A percentile compares a stretch with the other conserved stretches of the same genome.
phyloP scores from a whole-genome alignment of 2,329 filamentous ascomycete genomes.

The Incumbomyces lentus region DNA sequence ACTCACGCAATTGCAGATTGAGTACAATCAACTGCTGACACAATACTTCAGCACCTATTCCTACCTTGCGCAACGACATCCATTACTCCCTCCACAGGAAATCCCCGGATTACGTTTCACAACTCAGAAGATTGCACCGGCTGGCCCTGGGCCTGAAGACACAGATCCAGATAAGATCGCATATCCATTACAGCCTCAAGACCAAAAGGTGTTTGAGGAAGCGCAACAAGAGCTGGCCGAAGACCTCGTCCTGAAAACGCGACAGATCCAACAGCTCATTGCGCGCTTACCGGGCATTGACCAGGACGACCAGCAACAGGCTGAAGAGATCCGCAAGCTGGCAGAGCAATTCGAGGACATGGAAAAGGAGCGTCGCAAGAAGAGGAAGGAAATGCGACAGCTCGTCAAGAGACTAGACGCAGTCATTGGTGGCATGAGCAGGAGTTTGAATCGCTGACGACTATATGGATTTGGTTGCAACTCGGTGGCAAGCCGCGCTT shows the following conservation, averaged over 20 bases:
- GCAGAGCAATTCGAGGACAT: slow-evolving; percentile 34
- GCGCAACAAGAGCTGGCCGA: slow-evolving; percentile 39
- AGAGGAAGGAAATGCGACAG: slow-evolving; percentile 32
- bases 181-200: slow-evolving; percentile 30
- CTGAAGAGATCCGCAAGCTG: slow-evolving; percentile 32
- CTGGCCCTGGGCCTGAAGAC: slow-evolving; percentile 11
- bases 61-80: slow-evolving; percentile 39
- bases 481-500: too few species aligned
- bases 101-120: slow-evolving; percentile 24
- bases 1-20: slow-evolving; percentile 41
- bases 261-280: slow-evolving; percentile 42
- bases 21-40: slow-evolving; percentile 41
- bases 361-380: slow-evolving; percentile 33
- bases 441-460: slow-evolving; percentile 11
- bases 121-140: slow-evolving; percentile 22
- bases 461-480: too few species aligned
- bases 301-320: slow-evolving; percentile 35
- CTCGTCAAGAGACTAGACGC: slow-evolving; percentile 32
- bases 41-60: slow-evolving; percentile 42
- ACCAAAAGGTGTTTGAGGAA: slow-evolving; percentile 31
- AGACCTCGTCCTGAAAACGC: slow-evolving; percentile 40
- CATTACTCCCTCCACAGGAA: slow-evolving; percentile 28
- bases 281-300: slow-evolving; percentile 37
- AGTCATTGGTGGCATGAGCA: slow-evolving; percentile 23
- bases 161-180: slow-evolving; percentile 22